Base-by-base conservation (phyloP, 192 early-diverging fungal species). In the Mortierella claussenii region DNA sequence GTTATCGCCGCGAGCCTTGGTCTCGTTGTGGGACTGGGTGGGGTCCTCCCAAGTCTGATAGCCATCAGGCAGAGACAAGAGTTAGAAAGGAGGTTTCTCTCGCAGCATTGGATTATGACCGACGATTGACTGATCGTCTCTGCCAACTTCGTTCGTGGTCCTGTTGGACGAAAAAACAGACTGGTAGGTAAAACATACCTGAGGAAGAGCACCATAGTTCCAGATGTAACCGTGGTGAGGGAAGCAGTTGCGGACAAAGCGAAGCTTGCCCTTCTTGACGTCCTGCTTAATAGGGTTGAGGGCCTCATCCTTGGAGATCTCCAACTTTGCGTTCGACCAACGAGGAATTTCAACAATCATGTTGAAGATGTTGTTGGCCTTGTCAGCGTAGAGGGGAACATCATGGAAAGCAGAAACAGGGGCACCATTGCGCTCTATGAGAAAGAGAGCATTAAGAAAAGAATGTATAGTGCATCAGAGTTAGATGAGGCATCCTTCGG, bases 191-290 rank as follows among this genome's bases (percentile, higher is more conserved):
- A 12, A 8, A 7, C 48, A 10, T 80, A 90, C 89, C 76, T 97
- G 96, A 32, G 97, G 97, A 76, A 99, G 88, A 64, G 96, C 96
- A 79, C 97, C 97, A 75, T 99, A 98, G 96, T 99, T 99, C 97
- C 97, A 99, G 84, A 99, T 98, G 85, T 99, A 99, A 63, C 97
- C 97, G 84, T 99, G 94, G 90, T 98, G 96, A 10, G 97, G 97
- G 92, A 98, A 99, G 82, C 93, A 92, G 91, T 99, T 98, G 81
- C 95, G 91, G 63, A 99, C 96, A 80, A 89, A 97, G 62, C 97
- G 91, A 65, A 98, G 93, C 87, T 99, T 99, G 70, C 96, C 96
- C 88, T 99, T 99, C 91, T 98, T 98, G 70, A 91, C 87, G 78
- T 99, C 97, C 84, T 99, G 97, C 87, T 95, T 93, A 84, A 99